phyloP scores from a whole-genome alignment of 2,329 filamentous ascomycete species.

The Penicillium capsulatum region DNA sequence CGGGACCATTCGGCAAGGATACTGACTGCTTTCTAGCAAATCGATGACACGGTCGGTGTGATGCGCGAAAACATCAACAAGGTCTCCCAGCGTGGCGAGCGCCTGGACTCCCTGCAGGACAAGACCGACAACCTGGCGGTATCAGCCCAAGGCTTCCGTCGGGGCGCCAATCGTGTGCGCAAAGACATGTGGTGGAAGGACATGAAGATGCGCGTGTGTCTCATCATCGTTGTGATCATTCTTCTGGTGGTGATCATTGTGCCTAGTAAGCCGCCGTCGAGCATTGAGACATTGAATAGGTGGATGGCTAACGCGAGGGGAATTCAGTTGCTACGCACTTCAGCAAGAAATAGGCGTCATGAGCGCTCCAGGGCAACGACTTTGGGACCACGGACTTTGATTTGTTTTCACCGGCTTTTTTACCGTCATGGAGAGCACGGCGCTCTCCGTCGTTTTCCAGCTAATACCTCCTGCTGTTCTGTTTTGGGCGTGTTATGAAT shows the following conservation, averaged over 20 bases:
- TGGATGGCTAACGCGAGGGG: background rate
- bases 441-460: constrained; percentile 29
- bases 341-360: background rate
- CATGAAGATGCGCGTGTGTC: constrained; percentile 99
- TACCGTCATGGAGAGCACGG: constrained; percentile 29
- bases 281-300: constrained; percentile 1
- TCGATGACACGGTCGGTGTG: constrained; percentile 88
- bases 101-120: constrained; percentile 81
- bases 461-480: constrained; percentile 35
- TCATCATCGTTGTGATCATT: constrained; percentile 85
- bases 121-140: constrained; percentile 90
- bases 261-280: constrained; percentile 63
- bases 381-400: constrained; percentile 28
- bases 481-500: constrained; percentile 34
- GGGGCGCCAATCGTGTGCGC: constrained; percentile 91
- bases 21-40: constrained; percentile 64
- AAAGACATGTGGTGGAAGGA: constrained; percentile 99
- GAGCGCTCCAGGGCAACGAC: constrained; percentile 25
- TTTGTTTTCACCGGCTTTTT: constrained; percentile 31
- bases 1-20: constrained; percentile 3
- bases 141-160: constrained; percentile 91
- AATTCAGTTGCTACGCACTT: background rate
- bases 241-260: constrained; percentile 92
- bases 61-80: constrained; percentile 99
- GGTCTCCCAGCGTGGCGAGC: constrained; percentile 86